Percentiles rank a stretch among this genome's conserved stretches.
Conservation (phyloP, 352 stramenopile genomes). For the Pythium myriotylum region DNA sequence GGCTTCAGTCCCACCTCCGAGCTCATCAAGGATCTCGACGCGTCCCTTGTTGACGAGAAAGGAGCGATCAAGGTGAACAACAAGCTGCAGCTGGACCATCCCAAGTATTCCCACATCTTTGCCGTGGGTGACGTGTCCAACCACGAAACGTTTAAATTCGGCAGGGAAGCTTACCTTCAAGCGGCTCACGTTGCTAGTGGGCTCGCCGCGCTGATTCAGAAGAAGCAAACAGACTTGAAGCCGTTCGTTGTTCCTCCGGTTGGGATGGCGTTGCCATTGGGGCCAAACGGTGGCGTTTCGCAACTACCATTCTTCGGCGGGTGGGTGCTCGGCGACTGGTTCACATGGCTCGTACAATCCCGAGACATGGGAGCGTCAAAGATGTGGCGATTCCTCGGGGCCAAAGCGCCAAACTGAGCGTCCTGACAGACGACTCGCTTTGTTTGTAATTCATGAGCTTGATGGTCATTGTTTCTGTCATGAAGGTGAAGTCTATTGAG, state of each 20-base stretch:
- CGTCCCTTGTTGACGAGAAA: constrained; percentile 37
- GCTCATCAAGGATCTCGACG: constrained; percentile 42
- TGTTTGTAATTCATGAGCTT: too few relatives aligned
- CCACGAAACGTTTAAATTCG: constrained; percentile 50
- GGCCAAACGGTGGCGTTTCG: constrained; percentile 48
- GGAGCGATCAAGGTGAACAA: constrained; percentile 54
- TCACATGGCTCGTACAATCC: constrained; percentile 51
- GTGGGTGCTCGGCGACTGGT: constrained; percentile 51
- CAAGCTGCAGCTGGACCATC: constrained; percentile 48
- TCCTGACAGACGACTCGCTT: too few relatives aligned
- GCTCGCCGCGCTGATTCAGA: too few relatives aligned
- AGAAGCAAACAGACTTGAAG: too few relatives aligned
- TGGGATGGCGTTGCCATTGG: constrained; percentile 37
- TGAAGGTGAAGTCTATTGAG: too few relatives aligned
- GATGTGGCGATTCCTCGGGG: constrained; percentile 40
- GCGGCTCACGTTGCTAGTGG: constrained; percentile 15
- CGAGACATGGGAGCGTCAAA: constrained; percentile 44
- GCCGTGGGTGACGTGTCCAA: constrained; percentile 57
- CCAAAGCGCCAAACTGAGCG: constrained; percentile 3
- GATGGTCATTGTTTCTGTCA: too few relatives aligned
- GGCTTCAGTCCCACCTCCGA: constrained; percentile 31
- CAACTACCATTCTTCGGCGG: constrained; percentile 58
- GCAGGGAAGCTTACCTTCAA: constrained; percentile 2
- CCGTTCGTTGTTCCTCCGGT: too few relatives aligned
- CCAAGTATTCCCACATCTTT: constrained; percentile 54